Conservation (phyloP, 345 rosid species). For the Aquilaria sinensis region DNA sequence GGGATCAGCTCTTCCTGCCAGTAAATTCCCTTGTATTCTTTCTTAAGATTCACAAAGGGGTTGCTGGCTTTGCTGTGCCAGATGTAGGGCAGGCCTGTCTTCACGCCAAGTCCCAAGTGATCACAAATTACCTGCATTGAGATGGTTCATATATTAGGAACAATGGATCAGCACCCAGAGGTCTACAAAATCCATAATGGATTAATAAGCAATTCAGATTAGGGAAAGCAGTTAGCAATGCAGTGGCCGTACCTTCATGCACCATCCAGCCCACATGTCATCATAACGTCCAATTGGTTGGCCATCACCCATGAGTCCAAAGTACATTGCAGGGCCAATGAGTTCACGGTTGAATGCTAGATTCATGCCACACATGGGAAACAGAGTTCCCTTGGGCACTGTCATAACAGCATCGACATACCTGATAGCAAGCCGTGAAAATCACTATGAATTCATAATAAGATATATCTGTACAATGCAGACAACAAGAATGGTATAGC, state of each 20-base stretch:
- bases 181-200: neutral
- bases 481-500: neutral
- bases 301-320: constrained; percentile 89
- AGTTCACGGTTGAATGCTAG: constrained; percentile 71
- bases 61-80: constrained; percentile 97
- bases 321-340: constrained; percentile 88
- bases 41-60: constrained; percentile 83
- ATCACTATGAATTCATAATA: neutral
- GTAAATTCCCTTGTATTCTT: constrained; percentile 90
- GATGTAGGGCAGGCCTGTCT: constrained; percentile 87
- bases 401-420: constrained; percentile 84
- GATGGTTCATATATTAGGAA: neutral
- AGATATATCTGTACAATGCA: neutral
- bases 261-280: constrained; percentile 98
- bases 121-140: constrained; percentile 63
- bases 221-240: neutral
- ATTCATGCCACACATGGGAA: constrained; percentile 97
- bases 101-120: constrained; percentile 80
- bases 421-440: constrained; percentile 25
- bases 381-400: constrained; percentile 72
- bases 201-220: neutral
- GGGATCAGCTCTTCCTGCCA: constrained; percentile 97
- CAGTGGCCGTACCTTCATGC: constrained; percentile 42
- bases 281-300: constrained; percentile 87
- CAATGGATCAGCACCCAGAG: neutral